A percentile compares a stretch with the other conserved stretches of the same genome.
These are phyloP conservation scores for Hirsutella thompsonii DNA, from an alignment of 2,329 filamentous ascomycete species.

Conservation along the genomic window DNA sequence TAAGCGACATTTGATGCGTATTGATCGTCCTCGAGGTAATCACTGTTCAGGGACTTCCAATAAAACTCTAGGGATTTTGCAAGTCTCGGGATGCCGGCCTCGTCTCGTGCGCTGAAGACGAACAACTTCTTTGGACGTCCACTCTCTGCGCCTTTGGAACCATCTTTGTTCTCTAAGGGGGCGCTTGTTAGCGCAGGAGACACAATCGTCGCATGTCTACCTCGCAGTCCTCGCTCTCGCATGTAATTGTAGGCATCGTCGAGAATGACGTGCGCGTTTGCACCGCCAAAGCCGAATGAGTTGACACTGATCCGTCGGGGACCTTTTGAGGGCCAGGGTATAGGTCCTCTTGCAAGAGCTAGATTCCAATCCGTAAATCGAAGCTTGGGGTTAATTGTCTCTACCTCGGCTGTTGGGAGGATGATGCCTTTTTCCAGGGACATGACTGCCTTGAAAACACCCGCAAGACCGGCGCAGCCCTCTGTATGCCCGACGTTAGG, in stretches of 20 bases:
- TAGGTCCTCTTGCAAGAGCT: conserved; percentile 14
- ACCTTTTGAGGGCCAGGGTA: conserved; percentile 20
- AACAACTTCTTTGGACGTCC: background rate
- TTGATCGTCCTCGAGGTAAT: background rate
- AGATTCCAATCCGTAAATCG: conserved; percentile 14
- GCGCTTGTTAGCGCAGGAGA: background rate
- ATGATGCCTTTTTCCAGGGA: conserved; percentile 24
- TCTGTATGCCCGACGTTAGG: conserved; percentile 30
- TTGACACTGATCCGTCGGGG: conserved; percentile 15
- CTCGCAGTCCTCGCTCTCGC: background rate
- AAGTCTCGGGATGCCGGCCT: background rate
- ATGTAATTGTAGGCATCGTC: background rate
- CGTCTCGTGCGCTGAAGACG: background rate
- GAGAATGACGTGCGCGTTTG: conserved; percentile 17
- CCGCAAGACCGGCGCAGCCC: conserved; percentile 26
- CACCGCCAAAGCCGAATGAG: conserved; percentile 22
- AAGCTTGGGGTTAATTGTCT: conserved; percentile 21
- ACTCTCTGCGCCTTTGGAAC: background rate
- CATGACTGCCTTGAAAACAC: conserved; percentile 29
- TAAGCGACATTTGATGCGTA: conserved; percentile 8
- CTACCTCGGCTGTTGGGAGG: conserved; percentile 25
- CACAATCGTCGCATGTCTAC: background rate
- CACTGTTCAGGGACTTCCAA: background rate
- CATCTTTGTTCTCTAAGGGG: no score
- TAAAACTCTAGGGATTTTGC: background rate